Evolutionary conservation across 805 yeast genomes (phyloP), one percentile per base, ranked within the genome.

Genomic region (Starmerella apicola): DNA sequence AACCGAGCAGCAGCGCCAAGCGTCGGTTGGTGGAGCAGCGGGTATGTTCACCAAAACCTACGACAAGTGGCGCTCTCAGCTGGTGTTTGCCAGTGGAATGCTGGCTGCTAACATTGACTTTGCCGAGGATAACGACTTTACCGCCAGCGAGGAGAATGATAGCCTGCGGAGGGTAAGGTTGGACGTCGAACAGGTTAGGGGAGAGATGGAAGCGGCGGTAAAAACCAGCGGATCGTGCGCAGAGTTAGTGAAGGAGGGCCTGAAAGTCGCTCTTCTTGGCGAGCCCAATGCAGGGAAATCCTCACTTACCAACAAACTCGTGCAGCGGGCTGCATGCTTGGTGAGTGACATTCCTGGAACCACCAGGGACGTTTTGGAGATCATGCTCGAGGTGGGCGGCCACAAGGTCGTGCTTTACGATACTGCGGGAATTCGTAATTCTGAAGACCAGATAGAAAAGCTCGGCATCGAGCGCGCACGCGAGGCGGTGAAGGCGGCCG

Each of bases 261-360:
- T 88, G 22, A 73, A 72, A 42, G 52, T 86, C 20, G 74, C 78
- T 0, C 62, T 91, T 8, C 48, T 86, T 12, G 98, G 98, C 0
- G 91, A 94, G 5, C 95, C 98, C 1, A 91, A 91, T 58, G 95
- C 95, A 1, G 98, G 98, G 0, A 91, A 91, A 56, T 85, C 95
- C 3, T 82, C 95, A 1, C 60, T 91, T 9, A 59, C 91, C 37
- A 91, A 91, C 53, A 54, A 62, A n/a, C 58, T 91, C 6, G 83
- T 86, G 0, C 69, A 76, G 43, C 72, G 80, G 18, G 93, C 85
- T 18, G 80, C 84, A 15, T 93, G 95, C 0, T 84, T 91, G 28
- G 97, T 91, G 1, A 83, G 95, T 55, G 76, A 76, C 28, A 72
- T 81, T 4, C 94, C 94, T 2, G 98, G 98, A 0, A 91, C 98